Base-by-base conservation (phyloP, 2,329 filamentous ascomycete species). In the Alternaria gansuensis region DNA sequence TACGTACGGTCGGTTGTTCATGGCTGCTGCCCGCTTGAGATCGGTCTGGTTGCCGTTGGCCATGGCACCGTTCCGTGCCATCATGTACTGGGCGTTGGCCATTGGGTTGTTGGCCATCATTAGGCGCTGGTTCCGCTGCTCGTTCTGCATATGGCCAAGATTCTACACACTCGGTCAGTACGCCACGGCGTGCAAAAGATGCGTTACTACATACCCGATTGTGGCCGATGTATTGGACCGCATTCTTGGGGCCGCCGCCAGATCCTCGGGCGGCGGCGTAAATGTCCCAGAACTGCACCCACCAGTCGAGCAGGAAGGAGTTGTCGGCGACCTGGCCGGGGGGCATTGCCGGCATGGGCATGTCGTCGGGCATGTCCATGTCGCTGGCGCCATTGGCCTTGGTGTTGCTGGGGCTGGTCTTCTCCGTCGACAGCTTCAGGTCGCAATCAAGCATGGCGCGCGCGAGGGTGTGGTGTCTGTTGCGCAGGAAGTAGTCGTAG, bases 271-370 rank as follows among this genome's bases (percentile, higher is more conserved):
- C 91, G 55, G 92, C 92, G 73, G 88, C 88, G 79, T 91, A 96
- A 69, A 98, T 92, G 72, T 99, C 95, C 93, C 93, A 98, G 78
- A 99, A 99, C 51, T 97, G 85, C 73, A 89, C 92, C 82, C 96
- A 99, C 95, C 95, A 99, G 73, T 98, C 95, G 68, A 92, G 90
- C n/a, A 99, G 83, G 73, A 99, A 98, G 26, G 91, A 92, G 62
- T 86, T 90, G 70, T 90, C 90, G 54, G 85, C 85, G 60, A 83
- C 83, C 48, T 85, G 85, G 74, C 83, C 65, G 36, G 64, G 84
- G 11, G 88, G 87, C 5, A 92, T 82, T 63, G 87, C 88, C 11
- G 92, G 89, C 6, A 86, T 84, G 4, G 94, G 94, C 37, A 98
- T 84, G 72, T 96, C 93, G 66, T 94, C 90, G 80, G 95, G 95